Percentiles rank a stretch among this genome's conserved stretches.
These are phyloP conservation scores for Aristolochia californica DNA, from an alignment of 164 flowering plant genomes.

Conservation along the genomic window DNA sequence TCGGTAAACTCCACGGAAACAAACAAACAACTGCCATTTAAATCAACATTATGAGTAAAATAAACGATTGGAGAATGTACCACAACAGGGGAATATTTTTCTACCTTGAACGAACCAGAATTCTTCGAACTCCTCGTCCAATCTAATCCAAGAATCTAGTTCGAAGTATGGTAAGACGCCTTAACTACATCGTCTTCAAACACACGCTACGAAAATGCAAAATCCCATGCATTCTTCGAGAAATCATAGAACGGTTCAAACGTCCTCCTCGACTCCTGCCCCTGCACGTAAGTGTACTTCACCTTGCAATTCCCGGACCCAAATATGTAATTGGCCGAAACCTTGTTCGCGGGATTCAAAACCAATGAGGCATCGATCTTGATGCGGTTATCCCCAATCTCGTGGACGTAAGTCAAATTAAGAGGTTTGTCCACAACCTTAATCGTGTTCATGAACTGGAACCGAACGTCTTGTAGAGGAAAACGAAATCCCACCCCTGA, in stretches of 20 bases:
- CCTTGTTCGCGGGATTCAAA: conserved; percentile 69
- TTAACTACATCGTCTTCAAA: conserved; percentile 53
- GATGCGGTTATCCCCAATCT: conserved; percentile 49
- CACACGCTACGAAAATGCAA: conserved; percentile 54
- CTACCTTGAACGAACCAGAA: conserved; percentile 68
- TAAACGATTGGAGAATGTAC: not conserved
- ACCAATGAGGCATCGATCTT: conserved; percentile 56
- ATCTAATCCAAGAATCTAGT: conserved; percentile 52
- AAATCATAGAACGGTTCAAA: conserved; percentile 78
- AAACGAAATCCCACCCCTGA: not conserved
- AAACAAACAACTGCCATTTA: too few relatives aligned
- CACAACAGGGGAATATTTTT: not conserved
- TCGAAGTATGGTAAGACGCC: conserved; percentile 73
- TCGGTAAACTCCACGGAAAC: too few relatives aligned
- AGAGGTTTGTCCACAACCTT: conserved; percentile 64
- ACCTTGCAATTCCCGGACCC: conserved; percentile 59
- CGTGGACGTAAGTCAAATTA: conserved; percentile 69
- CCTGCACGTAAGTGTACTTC: conserved; percentile 64
- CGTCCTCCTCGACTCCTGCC: conserved; percentile 36
- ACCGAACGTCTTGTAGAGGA: conserved; percentile 51
- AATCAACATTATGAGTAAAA: too few relatives aligned
- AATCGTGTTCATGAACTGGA: conserved; percentile 80
- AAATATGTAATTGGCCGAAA: conserved; percentile 58
- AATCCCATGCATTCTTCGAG: conserved; percentile 72
- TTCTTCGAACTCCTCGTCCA: conserved; percentile 63